Conservation (phyloP, 2,329 filamentous ascomycete species). For the Penicillium italicum region DNA sequence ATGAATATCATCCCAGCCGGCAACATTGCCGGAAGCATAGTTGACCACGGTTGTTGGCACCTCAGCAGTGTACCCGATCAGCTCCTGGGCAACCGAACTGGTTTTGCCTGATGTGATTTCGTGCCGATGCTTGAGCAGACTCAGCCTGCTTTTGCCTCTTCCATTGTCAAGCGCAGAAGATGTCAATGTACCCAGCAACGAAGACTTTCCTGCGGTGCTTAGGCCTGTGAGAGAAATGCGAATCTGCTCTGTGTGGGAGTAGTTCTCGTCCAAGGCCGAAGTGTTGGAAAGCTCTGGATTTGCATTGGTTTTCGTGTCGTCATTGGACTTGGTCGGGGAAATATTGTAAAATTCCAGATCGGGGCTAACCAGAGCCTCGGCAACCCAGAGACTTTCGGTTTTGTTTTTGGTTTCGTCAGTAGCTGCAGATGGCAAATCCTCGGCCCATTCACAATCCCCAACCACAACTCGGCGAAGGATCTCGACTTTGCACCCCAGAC, state of each 20-base stretch:
- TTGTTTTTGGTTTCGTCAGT: conserved; percentile 27
- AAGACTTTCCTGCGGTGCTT: conserved; percentile 89
- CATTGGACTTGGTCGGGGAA: conserved; percentile 11
- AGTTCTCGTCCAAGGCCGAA: conserved; percentile 20
- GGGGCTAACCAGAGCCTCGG: conserved; percentile 83
- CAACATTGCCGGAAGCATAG: conserved; percentile 79
- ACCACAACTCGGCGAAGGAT: conserved; percentile 79
- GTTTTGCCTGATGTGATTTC: conserved; percentile 90
- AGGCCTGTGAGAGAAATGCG: conserved; percentile 84
- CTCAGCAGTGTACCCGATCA: conserved; percentile 70
- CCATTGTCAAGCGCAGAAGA: conserved; percentile 89
- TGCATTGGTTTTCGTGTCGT: not conserved
- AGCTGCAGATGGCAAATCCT: conserved; percentile 23
- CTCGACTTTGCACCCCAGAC: conserved; percentile 80
- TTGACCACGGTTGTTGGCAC: conserved; percentile 55
- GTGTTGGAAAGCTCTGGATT: not conserved
- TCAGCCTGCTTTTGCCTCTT: conserved; percentile 81
- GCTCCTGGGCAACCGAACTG: conserved; percentile 88
- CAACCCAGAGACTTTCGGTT: conserved; percentile 70
- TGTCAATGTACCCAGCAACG: conserved; percentile 79
- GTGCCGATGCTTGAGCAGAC: conserved; percentile 85
- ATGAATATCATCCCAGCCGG: conserved; percentile 94
- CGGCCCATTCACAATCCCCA: conserved; percentile 67
- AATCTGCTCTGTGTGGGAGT: conserved; percentile 66
- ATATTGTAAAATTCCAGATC: conserved; percentile 51